A percentile compares a stretch with the other conserved stretches of the same genome.
Evolutionary conservation across 228 moss, liverwort and hornwort genomes (phyloP).

Genomic region (Sphagnum magellanicum): DNA sequence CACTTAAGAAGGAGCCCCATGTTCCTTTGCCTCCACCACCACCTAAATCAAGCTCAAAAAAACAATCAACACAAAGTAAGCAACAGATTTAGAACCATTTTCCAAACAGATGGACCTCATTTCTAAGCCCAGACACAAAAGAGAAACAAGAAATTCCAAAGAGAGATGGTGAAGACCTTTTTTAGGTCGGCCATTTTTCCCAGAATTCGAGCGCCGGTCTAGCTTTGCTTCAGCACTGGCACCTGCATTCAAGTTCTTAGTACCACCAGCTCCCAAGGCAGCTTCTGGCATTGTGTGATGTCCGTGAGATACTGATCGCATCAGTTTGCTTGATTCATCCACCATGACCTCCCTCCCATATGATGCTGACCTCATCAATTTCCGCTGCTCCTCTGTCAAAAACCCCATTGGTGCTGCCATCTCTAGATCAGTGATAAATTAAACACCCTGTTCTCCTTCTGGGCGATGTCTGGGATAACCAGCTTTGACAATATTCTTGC

Average conservation of each 20-base stretch:
- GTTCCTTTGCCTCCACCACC: conserved; percentile 95
- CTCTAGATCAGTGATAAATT: not conserved
- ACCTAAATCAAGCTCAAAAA: conserved; percentile 23
- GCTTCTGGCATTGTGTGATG: conserved; percentile 28
- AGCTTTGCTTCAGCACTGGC: conserved; percentile 26
- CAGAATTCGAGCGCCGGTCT: conserved; percentile 48
- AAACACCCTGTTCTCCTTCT: no score
- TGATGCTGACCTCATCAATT: conserved; percentile 53
- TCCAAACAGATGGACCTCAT: not conserved
- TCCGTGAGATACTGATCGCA: conserved; percentile 25
- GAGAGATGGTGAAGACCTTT: conserved; percentile 37
- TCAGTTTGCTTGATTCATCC: conserved; percentile 29
- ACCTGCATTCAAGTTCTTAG: no score
- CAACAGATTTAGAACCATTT: not conserved
- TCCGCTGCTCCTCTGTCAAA: conserved; percentile 59
- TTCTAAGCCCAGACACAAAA: not conserved
- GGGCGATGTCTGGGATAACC: no score
- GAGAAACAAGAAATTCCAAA: not conserved
- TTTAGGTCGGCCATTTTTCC: conserved; percentile 77
- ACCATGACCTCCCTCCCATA: conserved; percentile 33
- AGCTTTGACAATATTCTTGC: no score
- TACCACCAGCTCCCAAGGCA: not conserved
- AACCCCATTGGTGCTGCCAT: conserved; percentile 51
- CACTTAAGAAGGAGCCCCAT: conserved; percentile 66
- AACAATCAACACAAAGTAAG: not conserved